Percentiles rank a stretch among this genome's conserved stretches.
Conservation (phyloP, 345 rosid species). For the Dipteronia dyeriana region DNA sequence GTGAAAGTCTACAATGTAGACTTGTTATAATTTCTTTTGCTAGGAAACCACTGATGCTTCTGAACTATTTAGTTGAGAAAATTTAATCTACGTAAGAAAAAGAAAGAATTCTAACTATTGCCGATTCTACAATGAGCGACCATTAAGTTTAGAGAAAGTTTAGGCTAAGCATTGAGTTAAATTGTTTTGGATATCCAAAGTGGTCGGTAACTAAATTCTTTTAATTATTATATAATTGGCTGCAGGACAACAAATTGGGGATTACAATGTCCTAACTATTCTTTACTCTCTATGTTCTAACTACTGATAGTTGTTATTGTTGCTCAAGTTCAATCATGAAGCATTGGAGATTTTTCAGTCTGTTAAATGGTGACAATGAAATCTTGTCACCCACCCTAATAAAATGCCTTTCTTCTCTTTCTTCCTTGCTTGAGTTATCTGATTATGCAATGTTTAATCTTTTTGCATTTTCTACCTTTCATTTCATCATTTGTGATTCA, state of each 20-base stretch:
- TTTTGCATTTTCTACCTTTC: neutral
- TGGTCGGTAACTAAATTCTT: no score
- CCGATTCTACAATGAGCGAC: neutral
- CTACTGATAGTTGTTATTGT: neutral
- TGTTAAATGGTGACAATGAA: neutral
- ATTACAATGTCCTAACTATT: neutral
- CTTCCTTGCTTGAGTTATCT: neutral
- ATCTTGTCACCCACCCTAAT: neutral
- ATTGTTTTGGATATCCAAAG: no score
- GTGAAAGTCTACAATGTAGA: neutral
- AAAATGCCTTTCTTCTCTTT: neutral
- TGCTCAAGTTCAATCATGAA: neutral
- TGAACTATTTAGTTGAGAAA: neutral
- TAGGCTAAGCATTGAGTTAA: neutral
- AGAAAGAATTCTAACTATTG: neutral
- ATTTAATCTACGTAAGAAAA: neutral
- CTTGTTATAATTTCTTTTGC: no score
- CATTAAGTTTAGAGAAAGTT: neutral
- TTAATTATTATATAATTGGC: neutral
- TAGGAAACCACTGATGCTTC: neutral
- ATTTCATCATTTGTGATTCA: neutral
- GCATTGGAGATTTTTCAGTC: neutral
- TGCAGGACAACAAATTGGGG: neutral
- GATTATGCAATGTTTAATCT: slow-evolving; percentile 2
- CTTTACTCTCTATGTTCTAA: neutral